Base-by-base conservation (phyloP, 176 grass and related monocot species). In the Cenchrus americanus region DNA sequence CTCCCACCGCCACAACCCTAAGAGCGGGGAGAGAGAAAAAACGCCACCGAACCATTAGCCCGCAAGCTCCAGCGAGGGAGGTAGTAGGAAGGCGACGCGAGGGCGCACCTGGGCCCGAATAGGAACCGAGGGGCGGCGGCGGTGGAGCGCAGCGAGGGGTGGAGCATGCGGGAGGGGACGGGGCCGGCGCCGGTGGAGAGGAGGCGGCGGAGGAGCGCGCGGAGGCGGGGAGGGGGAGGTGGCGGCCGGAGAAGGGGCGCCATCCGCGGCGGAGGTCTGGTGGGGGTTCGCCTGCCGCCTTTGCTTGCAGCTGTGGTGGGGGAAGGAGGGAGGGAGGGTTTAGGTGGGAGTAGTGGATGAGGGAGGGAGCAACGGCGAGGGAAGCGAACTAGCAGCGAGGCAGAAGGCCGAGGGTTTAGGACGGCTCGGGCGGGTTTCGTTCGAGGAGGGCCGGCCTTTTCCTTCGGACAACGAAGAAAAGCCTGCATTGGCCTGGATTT, bases 171-270 rank as follows among this genome's bases (percentile, higher is more conserved):
- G 21, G 90, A 85, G 74, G 64, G 85, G 12, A 59, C 14, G 5
- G 75, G 48, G 14, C 48, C 34, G 14, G 69, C 63, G 8, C 88
- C 77, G 67, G 80, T 87, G 77, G 77, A 91, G 79, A 87, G 71
- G 78, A 91, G 79, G 55, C 91, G 84, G 79, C 84, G 87, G 79
- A 89, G 79, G 41, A 87, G 83, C n/a, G 81, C 67, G 30, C 93
- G 92, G 55, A 88, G 59, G 54, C 86, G 92, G 32, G 86, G 66
- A 52, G 84, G 47, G 22, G 91, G 84, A 69, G 90, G 71, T 11
- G 79, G 24, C 14, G 87, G 79, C 65, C 87, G 75, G 82, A 88
- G 81, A 4, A 97, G 86, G 5, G 79, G 86, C 79, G 92, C 92
- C 95, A 97, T 97, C 77, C 71, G 80, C 76, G 23, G 34, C 34